Conservation (phyloP, 2,329 filamentous ascomycete species). For the Ceratocystis papillata region DNA sequence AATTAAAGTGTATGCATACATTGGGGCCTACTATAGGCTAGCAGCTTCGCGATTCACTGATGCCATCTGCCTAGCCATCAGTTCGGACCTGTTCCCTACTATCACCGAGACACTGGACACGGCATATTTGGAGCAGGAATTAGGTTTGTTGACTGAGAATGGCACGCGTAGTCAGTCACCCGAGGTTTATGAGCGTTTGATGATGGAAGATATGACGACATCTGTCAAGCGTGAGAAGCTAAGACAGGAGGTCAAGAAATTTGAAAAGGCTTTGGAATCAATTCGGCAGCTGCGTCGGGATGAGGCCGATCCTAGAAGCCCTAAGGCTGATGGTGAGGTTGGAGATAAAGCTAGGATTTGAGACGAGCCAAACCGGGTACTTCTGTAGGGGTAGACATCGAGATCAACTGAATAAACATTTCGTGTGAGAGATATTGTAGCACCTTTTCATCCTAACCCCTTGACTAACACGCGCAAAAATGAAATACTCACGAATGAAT, state of each 20-base stretch:
- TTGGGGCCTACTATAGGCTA: conserved; percentile 59
- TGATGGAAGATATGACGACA: conserved; percentile 40
- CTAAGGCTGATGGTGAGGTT: not conserved
- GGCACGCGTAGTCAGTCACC: not conserved
- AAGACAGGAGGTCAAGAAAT: conserved; percentile 38
- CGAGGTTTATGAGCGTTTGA: conserved; percentile 30
- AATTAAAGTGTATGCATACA: conserved; percentile 50
- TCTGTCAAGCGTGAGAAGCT: conserved; percentile 35
- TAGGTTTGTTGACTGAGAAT: conserved; percentile 32
- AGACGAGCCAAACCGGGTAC: not conserved
- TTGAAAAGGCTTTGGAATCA: conserved; percentile 38
- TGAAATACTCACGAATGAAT: not conserved
- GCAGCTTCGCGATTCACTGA: conserved; percentile 57
- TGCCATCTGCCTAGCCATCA: conserved; percentile 38
- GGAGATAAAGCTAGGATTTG: not conserved
- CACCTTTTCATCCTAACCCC: not conserved
- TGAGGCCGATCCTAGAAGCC: conserved; percentile 19
- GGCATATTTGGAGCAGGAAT: conserved; percentile 35
- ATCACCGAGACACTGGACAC: conserved; percentile 27
- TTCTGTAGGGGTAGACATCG: not conserved
- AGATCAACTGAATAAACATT: not conserved
- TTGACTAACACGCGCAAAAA: not conserved
- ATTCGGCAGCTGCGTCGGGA: conserved; percentile 38
- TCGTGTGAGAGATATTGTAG: not conserved
- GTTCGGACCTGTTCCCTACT: conserved; percentile 42